Conservation (phyloP, 163 green algal genomes). For the Scenedesmus sp. region DNA sequence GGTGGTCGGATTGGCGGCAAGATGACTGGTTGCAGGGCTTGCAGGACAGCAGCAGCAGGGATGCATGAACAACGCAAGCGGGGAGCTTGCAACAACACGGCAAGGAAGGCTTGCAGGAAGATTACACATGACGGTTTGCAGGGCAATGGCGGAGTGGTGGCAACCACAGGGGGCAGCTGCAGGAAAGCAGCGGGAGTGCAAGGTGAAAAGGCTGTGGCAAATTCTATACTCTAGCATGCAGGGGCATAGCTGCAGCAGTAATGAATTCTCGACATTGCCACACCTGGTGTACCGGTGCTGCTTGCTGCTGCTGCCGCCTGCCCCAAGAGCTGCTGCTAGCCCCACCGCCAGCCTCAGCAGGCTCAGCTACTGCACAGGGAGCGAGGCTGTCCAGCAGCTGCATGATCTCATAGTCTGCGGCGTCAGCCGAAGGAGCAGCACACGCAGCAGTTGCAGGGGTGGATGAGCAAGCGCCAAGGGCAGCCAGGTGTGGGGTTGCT, state of each 20-base stretch:
- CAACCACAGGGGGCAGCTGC: neutral
- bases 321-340: conserved; percentile 13
- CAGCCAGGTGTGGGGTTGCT: neutral
- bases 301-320: neutral
- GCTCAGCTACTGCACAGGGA: neutral
- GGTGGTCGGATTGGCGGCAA: too few species aligned
- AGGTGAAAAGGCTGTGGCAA: too few species aligned
- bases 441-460: neutral
- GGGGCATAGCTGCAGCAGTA: neutral
- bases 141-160: neutral
- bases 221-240: too few species aligned
- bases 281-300: neutral
- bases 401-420: conserved; percentile 15
- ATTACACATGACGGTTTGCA: neutral
- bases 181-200: neutral
- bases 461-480: neutral
- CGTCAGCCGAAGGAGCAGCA: neutral
- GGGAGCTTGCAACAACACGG: neutral
- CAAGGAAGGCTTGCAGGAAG: neutral
- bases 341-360: neutral
- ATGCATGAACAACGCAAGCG: too few species aligned
- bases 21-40: too few species aligned
- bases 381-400: conserved; percentile 25
- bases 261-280: neutral
- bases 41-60: too few species aligned